A percentile compares a stretch with the other conserved stretches of the same genome.
These are phyloP conservation scores for Rhizopogon sp. DNA, from an alignment of 768 basidiomycete species.

Conservation along the genomic window DNA sequence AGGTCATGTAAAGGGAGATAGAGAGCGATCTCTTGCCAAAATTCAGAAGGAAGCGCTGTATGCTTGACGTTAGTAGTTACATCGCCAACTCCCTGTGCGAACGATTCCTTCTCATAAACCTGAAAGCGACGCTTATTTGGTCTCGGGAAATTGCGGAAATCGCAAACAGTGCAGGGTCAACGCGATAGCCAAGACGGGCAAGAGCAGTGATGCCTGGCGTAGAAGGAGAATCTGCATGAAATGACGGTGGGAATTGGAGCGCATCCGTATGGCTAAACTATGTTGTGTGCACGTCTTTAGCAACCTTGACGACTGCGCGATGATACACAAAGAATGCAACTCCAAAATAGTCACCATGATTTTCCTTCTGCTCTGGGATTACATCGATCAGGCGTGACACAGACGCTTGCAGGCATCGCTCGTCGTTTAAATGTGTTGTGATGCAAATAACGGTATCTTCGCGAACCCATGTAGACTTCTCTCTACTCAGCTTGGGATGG, in stretches of 20 bases:
- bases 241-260: background rate
- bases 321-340: background rate
- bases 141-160: no score
- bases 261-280: background rate
- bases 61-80: background rate
- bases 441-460: background rate
- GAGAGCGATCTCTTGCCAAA: no score
- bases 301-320: background rate
- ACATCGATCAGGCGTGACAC: background rate
- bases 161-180: background rate
- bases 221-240: background rate
- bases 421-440: background rate
- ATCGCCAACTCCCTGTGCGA: background rate
- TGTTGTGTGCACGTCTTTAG: background rate
- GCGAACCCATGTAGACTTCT: conserved; percentile 1
- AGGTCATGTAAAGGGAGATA: no score
- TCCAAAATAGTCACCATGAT: background rate
- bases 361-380: background rate
- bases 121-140: no score
- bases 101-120: no score
- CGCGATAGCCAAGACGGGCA: background rate
- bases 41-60: no score
- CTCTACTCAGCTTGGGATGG: no score
- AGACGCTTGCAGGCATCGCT: conserved; percentile 1
- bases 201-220: conserved; percentile 1